Evolutionary conservation across 495 filamentous ascomycete genomes (phyloP).

Genomic region (Talaromyces wortmannii): DNA sequence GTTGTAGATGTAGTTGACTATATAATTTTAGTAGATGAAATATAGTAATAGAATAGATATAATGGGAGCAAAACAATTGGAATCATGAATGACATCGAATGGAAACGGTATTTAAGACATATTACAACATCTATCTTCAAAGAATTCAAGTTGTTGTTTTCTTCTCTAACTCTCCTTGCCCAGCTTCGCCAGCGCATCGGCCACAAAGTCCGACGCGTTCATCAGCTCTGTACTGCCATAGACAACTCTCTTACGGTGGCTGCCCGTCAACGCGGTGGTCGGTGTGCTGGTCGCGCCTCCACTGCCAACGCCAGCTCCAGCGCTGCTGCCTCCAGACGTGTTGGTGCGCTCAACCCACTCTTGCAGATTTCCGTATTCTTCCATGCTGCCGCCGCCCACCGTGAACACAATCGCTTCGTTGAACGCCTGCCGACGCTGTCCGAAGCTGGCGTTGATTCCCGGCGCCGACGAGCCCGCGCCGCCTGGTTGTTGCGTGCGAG

Average conservation of each 20-base stretch:
- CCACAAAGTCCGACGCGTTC: conserved; percentile 83
- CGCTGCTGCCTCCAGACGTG: conserved; percentile 39
- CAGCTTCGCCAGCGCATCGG: conserved; percentile 69
- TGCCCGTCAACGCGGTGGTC: conserved; percentile 13
- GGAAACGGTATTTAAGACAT: neutral
- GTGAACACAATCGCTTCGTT: conserved; percentile 95
- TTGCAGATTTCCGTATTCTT: conserved; percentile 96
- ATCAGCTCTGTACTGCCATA: conserved; percentile 95
- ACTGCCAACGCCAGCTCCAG: conserved; percentile 7
- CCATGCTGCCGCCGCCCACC: conserved; percentile 96
- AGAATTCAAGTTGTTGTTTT: neutral
- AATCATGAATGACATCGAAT: neutral
- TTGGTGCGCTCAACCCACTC: conserved; percentile 85
- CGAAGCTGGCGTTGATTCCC: conserved; percentile 82
- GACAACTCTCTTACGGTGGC: conserved; percentile 65
- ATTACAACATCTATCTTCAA: neutral
- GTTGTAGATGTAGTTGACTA: neutral
- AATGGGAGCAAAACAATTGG: neutral
- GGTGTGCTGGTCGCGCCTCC: neutral
- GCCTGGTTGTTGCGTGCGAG: conserved; percentile 47
- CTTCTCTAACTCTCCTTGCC: conserved; percentile 55
- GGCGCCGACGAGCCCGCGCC: conserved; percentile 28
- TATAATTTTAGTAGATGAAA: too few species aligned
- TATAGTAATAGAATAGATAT: neutral
- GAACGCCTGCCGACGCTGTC: conserved; percentile 88